Conservation (phyloP, 345 rosid genomes). For the Gossypioides kirkii region DNA sequence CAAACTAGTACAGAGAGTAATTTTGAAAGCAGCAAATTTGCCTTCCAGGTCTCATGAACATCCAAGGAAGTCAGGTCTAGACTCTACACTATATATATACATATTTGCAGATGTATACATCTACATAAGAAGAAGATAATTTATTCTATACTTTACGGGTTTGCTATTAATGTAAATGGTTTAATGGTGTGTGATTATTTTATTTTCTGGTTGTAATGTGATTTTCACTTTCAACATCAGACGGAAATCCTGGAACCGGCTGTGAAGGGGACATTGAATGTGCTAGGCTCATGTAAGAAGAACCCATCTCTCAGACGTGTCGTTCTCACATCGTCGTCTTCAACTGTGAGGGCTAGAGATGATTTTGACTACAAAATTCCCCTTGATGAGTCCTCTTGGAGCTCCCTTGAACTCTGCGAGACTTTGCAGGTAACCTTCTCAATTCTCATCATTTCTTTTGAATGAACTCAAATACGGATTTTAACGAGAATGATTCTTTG, state of each 20-base stretch:
- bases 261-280: constrained; percentile 73
- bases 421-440: constrained; percentile 43
- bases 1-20: neutral
- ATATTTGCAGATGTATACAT: too few relatives aligned
- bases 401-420: constrained; percentile 69
- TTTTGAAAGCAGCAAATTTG: neutral
- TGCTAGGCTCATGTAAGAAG: constrained; percentile 72
- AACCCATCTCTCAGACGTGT: constrained; percentile 61
- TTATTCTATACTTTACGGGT: too few relatives aligned
- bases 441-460: too few relatives aligned
- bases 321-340: constrained; percentile 85
- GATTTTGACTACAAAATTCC: constrained; percentile 58
- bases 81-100: too few relatives aligned
- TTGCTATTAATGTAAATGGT: neutral
- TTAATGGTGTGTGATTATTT: neutral
- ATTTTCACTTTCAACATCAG: constrained; percentile 24
- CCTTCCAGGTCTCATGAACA: too few relatives aligned
- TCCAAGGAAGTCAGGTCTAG: too few relatives aligned
- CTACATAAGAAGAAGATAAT: neutral
- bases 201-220: neutral
- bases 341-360: constrained; percentile 62
- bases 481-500: too few relatives aligned
- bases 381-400: constrained; percentile 88
- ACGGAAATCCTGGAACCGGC: constrained; percentile 80
- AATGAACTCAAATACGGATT: too few relatives aligned